A percentile compares a stretch with the other conserved stretches of the same genome.
Conservation (phyloP, 1,139 yeast species). For the Geotrichum klebahnii region DNA sequence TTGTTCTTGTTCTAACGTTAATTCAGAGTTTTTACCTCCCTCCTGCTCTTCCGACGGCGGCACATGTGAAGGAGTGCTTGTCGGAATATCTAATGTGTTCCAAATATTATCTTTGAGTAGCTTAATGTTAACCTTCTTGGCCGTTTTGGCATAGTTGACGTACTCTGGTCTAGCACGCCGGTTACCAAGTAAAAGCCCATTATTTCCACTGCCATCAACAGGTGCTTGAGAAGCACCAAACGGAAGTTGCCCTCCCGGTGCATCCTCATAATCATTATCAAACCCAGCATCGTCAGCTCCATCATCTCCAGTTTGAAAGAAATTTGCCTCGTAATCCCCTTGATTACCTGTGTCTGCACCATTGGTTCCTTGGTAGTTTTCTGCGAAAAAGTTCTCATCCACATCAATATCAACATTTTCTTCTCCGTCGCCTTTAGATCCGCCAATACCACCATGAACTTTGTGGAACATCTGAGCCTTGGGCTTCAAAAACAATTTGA, state of each 20-base stretch:
- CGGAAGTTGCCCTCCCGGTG: slow-evolving; percentile 24
- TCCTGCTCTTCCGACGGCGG: no score
- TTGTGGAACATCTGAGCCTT: slow-evolving; percentile 33
- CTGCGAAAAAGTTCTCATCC: slow-evolving; percentile 75
- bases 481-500: slow-evolving; percentile 69
- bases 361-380: slow-evolving; percentile 33
- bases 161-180: slow-evolving; percentile 50
- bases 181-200: slow-evolving; percentile 11
- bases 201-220: not conserved
- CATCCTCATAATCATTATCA: slow-evolving; percentile 25
- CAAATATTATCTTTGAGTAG: slow-evolving; percentile 78
- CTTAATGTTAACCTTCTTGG: slow-evolving; percentile 81
- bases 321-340: slow-evolving; percentile 45
- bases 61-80: no score
- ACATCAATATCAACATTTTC: slow-evolving; percentile 27
- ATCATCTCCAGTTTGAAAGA: slow-evolving; percentile 43
- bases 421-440: no score
- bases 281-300: slow-evolving; percentile 28
- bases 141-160: slow-evolving; percentile 71
- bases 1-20: no score
- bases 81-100: slow-evolving; percentile 48
- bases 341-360: slow-evolving; percentile 29
- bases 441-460: not conserved
- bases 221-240: slow-evolving; percentile 5
- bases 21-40: no score